Percentiles rank a stretch among this genome's conserved stretches.
Conservation (phyloP, 75 land plant genomes). For the Sequoiadendron giganteum region DNA sequence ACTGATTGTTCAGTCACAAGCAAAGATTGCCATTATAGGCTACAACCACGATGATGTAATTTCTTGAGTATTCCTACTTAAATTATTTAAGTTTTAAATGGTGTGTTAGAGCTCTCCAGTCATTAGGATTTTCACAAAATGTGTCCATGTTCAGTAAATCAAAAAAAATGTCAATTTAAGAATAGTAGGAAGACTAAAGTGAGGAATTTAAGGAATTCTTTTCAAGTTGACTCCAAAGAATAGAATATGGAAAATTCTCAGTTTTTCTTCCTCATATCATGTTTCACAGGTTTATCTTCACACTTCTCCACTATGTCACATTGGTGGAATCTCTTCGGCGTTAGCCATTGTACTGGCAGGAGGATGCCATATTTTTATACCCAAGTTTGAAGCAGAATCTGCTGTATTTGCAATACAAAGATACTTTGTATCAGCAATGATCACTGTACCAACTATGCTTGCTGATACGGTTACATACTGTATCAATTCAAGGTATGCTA, state of each 20-base stretch:
- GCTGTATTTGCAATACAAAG: constrained; percentile 48
- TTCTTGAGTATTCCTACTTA: not conserved
- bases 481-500: constrained; percentile 7
- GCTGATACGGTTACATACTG: constrained; percentile 53
- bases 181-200: constrained; percentile 4
- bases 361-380: constrained; percentile 73
- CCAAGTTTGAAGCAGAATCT: constrained; percentile 71
- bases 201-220: not conserved
- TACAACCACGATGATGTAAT: constrained; percentile 87
- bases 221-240: not conserved
- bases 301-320: constrained; percentile 91
- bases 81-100: not conserved
- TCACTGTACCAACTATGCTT: constrained; percentile 95
- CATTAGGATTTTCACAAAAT: not conserved
- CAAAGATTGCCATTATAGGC: constrained; percentile 80
- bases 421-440: constrained; percentile 72
- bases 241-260: not conserved
- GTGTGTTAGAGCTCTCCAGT: not conserved
- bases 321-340: constrained; percentile 95
- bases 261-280: not conserved
- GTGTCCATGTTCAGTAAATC: not conserved
- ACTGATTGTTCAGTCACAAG: constrained; percentile 77
- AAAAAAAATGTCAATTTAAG: not conserved
- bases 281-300: constrained; percentile 81
- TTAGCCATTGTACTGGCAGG: constrained; percentile 81